Conservation (phyloP, 1,139 yeast genomes). For the Debaryomyces subglobosus region DNA sequence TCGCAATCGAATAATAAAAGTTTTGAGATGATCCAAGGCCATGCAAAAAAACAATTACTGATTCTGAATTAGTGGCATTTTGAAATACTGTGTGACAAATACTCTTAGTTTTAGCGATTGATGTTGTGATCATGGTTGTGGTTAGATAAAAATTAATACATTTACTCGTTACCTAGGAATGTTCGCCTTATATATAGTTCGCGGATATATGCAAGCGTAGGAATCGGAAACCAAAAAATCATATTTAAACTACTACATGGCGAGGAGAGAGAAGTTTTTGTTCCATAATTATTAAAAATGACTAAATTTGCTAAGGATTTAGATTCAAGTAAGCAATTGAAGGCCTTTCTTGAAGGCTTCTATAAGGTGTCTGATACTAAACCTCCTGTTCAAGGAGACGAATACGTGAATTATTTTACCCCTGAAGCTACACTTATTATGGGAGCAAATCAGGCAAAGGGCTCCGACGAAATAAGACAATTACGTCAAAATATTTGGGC, state of each 20-base stretch:
- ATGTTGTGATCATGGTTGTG: background rate
- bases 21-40: constrained; percentile 33
- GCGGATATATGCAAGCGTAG: background rate
- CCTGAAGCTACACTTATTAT: constrained; percentile 20
- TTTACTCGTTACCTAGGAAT: background rate
- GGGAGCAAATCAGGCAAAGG: constrained; percentile 17
- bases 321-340: constrained; percentile 10
- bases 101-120: background rate
- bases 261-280: background rate
- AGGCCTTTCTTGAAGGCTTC: constrained; percentile 20
- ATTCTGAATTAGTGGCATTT: constrained; percentile 1
- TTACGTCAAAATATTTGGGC: constrained; percentile 27
- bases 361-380: constrained; percentile 24
- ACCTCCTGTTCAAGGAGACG: constrained; percentile 21
- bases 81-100: constrained; percentile 10
- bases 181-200: background rate
- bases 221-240: background rate
- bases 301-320: constrained; percentile 13
- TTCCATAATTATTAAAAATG: constrained; percentile 2
- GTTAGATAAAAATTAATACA: too few relatives aligned
- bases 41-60: constrained; percentile 22
- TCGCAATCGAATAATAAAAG: constrained; percentile 23
- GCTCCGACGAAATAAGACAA: constrained; percentile 16
- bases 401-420: constrained; percentile 22
- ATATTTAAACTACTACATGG: background rate